Conservation (phyloP, 1,284 basidiomycete genomes). For the Ganoderma multipileum region DNA sequence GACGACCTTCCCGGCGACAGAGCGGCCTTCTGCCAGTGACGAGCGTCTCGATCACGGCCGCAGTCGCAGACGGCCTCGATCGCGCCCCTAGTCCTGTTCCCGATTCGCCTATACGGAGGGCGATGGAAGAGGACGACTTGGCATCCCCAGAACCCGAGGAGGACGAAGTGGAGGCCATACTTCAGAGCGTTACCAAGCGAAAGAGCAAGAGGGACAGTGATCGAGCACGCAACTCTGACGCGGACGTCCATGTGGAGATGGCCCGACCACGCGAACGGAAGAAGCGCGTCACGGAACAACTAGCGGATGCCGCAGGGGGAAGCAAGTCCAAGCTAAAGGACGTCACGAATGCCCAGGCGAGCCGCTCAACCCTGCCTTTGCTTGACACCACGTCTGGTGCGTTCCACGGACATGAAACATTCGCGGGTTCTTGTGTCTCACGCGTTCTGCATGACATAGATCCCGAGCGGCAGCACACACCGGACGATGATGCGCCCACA, state of each 20-base stretch:
- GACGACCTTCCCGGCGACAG: slow-evolving; percentile 64
- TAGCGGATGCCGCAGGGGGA: slow-evolving; percentile 39
- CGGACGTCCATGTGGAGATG: slow-evolving; percentile 10
- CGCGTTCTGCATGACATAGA: slow-evolving; percentile 38
- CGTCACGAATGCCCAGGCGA: slow-evolving; percentile 63
- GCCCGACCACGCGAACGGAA: slow-evolving; percentile 47
- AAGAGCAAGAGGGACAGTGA: slow-evolving; percentile 46
- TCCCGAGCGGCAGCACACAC: slow-evolving; percentile 47
- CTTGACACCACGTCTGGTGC: slow-evolving; percentile 45
- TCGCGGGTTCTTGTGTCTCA: slow-evolving; percentile 8
- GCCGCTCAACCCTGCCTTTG: slow-evolving; percentile 43
- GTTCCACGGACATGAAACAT: slow-evolving; percentile 8
- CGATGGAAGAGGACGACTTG: slow-evolving; percentile 64
- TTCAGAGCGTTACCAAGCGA: slow-evolving; percentile 37
- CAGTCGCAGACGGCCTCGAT: slow-evolving; percentile 35
- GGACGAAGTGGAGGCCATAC: slow-evolving; percentile 41
- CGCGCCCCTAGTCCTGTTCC: slow-evolving; percentile 70
- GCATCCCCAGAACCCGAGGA: slow-evolving; percentile 42
- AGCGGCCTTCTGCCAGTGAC: slow-evolving; percentile 62
- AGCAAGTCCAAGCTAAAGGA: slow-evolving; percentile 65
- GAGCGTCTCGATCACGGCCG: slow-evolving; percentile 39
- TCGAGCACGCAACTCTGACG: slow-evolving; percentile 34
- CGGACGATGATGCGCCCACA: slow-evolving; percentile 46
- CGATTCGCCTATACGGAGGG: slow-evolving; percentile 65
- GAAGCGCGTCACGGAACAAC: slow-evolving; percentile 45